These are phyloP conservation scores for Juncus inflexus DNA, from an alignment of 176 grass and related monocot species.

Conservation along the genomic window DNA sequence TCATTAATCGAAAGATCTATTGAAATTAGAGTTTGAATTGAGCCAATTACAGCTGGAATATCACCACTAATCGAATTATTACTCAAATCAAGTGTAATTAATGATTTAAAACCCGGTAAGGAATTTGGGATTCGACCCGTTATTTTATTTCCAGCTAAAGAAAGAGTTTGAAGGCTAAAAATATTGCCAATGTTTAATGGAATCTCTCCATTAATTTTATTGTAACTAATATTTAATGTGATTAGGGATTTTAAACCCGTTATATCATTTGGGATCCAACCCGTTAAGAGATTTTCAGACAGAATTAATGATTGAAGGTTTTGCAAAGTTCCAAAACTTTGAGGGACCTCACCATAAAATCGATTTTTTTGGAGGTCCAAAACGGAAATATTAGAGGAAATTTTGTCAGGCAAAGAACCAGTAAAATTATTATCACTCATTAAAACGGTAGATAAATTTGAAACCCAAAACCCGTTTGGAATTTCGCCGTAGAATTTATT, in stretches of 20 bases:
- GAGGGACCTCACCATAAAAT: constrained; percentile 18
- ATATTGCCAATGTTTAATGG: not conserved
- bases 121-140: constrained; percentile 23
- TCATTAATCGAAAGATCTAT: constrained; percentile 35
- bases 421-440: not conserved
- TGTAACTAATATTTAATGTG: not conserved
- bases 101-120: not conserved
- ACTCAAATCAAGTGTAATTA: not conserved
- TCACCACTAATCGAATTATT: no score
- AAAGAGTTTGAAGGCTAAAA: not conserved
- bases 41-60: constrained; percentile 25
- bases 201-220: constrained; percentile 1
- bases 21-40: not conserved
- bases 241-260: not conserved
- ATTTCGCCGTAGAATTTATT: constrained; percentile 30
- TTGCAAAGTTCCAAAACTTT: not conserved
- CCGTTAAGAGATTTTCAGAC: not conserved
- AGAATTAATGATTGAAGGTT: not conserved
- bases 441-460: not conserved
- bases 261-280: not conserved
- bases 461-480: constrained; percentile 21
- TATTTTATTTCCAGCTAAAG: constrained; percentile 17
- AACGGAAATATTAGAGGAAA: not conserved
- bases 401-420: constrained; percentile 1
- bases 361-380: constrained; percentile 19